Percentiles rank a stretch among this genome's conserved stretches.
These are phyloP conservation scores for Chaetomium tenue DNA, from an alignment of 495 filamentous ascomycete genomes.

Conservation along the genomic window DNA sequence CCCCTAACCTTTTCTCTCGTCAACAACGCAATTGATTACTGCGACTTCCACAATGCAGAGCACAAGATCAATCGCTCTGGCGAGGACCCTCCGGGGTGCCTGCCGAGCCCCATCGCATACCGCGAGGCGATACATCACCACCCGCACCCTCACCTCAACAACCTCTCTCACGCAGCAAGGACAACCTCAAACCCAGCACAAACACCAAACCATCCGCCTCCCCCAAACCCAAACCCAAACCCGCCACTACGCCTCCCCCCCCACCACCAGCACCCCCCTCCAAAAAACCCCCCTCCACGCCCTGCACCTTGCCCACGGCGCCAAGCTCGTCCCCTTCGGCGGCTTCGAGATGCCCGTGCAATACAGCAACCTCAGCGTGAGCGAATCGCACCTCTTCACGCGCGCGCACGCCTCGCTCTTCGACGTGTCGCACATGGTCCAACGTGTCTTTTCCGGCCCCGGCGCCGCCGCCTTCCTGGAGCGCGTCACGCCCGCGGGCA, in stretches of 20 bases:
- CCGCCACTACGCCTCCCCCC: conserved; percentile 29
- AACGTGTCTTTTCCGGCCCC: conserved; percentile 68
- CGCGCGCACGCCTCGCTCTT: conserved; percentile 84
- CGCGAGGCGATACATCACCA: conserved; percentile 13
- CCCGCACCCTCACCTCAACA: conserved; percentile 5
- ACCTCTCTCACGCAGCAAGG: neutral
- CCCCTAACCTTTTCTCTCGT: neutral
- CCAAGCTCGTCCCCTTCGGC: conserved; percentile 95
- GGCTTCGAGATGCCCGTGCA: conserved; percentile 92
- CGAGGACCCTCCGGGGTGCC: conserved; percentile 25
- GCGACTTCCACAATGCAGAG: conserved; percentile 30
- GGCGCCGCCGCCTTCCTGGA: conserved; percentile 75
- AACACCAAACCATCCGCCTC: neutral
- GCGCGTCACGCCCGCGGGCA: conserved; percentile 70
- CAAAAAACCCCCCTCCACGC: conserved; percentile 78
- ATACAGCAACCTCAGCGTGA: conserved; percentile 71
- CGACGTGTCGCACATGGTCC: conserved; percentile 78
- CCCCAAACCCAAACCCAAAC: conserved; percentile 5
- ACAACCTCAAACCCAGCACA: too few relatives aligned
- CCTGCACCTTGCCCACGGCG: conserved; percentile 74
- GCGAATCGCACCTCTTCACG: conserved; percentile 83
- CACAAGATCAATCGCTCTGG: conserved; percentile 21
- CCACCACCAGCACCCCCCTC: conserved; percentile 42
- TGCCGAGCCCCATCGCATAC: conserved; percentile 19
- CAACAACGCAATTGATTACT: conserved; percentile 1